Evolutionary conservation across 2,329 filamentous ascomycete genomes (phyloP), one percentile per base, ranked within the genome.

Genomic region (Fusarium scirpi): DNA sequence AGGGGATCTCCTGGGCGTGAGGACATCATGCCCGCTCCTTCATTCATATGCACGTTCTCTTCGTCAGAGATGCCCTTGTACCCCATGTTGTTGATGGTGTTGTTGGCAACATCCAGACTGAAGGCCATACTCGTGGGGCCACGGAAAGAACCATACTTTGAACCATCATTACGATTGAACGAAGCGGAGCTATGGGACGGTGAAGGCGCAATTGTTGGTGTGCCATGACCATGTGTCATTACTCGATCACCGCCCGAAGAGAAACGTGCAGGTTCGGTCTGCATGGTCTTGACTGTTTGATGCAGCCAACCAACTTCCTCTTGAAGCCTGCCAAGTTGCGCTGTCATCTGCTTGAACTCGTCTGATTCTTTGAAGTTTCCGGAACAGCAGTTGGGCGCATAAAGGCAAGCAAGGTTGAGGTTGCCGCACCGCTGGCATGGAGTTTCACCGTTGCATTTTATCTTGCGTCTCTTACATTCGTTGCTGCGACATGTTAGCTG

Each of bases 361-460:
- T 97, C 93, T 48, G 94, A 94, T 76, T 98, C 94, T 80, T 95
- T 96, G 85, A 97, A 94, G 79, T 89, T 94, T 83, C 89, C 94
- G 67, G 88, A 82, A 77, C 88, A 90, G 78, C 89, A 90, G 75
- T 90, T 90, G 16, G 89, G 86, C 8, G 89, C 85, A 80, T 92
- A 92, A 46, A 90, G 82, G 75, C 90, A 92, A 67, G 86, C 80
- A 20, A 91, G 83, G 72, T 88, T 89, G 78, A 92, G 88, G 72
- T 91, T 90, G 72, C 89, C 87, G 74, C 91, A 93, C 60, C 91
- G 84, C 64, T 89, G 86, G 70, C 91, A 93, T 2, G 89, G 87
- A 2, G 85, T 87, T 72, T 91, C 88, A 65, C 91, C 91, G 78
- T 92, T 92, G 80, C 90, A 92, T 78, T 92, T 92, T 75, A 92